Conservation (phyloP, 768 basidiomycete species). For the Mycena latifolia region DNA sequence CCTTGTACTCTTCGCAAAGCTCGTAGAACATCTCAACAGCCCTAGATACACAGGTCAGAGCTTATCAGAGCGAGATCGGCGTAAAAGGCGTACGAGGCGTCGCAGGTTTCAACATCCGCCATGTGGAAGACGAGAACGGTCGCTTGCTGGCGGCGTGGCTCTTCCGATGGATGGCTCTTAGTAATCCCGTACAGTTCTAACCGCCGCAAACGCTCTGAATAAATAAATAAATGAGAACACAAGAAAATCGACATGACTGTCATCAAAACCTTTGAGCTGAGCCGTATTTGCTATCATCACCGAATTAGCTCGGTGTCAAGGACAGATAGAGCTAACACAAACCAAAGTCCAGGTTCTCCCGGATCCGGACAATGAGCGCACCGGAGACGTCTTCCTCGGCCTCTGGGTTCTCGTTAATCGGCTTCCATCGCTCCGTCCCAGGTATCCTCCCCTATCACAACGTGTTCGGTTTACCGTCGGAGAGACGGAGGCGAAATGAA, state of each 20-base stretch:
- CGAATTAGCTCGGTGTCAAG: slow-evolving; percentile 2
- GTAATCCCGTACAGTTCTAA: slow-evolving; percentile 90
- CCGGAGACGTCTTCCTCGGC: slow-evolving; percentile 86
- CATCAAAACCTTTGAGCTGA: slow-evolving; percentile 81
- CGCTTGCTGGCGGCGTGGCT: slow-evolving; percentile 80
- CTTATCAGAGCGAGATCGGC: slow-evolving; percentile 7
- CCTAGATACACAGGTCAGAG: slow-evolving; percentile 49
- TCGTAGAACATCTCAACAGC: slow-evolving; percentile 90
- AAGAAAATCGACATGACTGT: too few species aligned
- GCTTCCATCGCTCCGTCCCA: slow-evolving; percentile 90
- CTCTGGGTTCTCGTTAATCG: slow-evolving; percentile 89
- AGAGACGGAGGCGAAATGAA: slow-evolving; percentile 26
- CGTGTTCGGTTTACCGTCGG: neutral
- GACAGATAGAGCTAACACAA: slow-evolving; percentile 39
- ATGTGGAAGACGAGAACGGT: slow-evolving; percentile 91
- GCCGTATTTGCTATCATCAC: slow-evolving; percentile 85
- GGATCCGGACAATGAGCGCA: slow-evolving; percentile 87
- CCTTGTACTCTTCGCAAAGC: slow-evolving; percentile 82
- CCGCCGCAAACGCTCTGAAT: slow-evolving; percentile 79
- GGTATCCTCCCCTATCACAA: slow-evolving; percentile 81
- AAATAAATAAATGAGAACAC: neutral
- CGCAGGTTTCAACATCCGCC: slow-evolving; percentile 90
- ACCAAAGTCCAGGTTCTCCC: slow-evolving; percentile 95
- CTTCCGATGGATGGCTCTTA: slow-evolving; percentile 90
- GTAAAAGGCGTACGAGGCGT: slow-evolving; percentile 80